phyloP scores from a whole-genome alignment of 2,329 filamentous ascomycete species.

The Penicillium sp. region DNA sequence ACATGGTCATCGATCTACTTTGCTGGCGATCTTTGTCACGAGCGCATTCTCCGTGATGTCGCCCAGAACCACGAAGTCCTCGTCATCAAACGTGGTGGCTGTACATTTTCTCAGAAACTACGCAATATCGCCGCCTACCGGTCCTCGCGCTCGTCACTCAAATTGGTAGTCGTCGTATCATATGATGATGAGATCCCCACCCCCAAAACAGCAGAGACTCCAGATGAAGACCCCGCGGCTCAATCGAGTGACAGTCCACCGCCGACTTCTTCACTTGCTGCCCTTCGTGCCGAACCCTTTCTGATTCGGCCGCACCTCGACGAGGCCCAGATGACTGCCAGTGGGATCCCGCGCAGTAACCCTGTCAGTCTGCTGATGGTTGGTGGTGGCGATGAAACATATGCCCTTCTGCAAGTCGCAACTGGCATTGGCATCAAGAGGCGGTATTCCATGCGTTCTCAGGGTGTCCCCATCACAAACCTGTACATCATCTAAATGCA shows the following conservation, averaged over 20 bases:
- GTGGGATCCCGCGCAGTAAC: constrained; percentile 66
- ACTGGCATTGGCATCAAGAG: constrained; percentile 71
- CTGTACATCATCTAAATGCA: constrained; percentile 60
- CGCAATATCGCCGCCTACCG: constrained; percentile 77
- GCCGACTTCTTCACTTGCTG: constrained; percentile 37
- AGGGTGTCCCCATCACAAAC: constrained; percentile 76
- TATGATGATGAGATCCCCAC: constrained; percentile 50
- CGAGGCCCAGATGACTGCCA: constrained; percentile 66
- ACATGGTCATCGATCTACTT: constrained; percentile 71
- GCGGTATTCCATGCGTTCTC: constrained; percentile 75
- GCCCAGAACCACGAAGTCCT: constrained; percentile 68
- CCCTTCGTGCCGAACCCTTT: constrained; percentile 35
- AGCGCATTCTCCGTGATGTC: constrained; percentile 52
- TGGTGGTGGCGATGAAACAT: constrained; percentile 65
- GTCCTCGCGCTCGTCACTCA: constrained; percentile 60
- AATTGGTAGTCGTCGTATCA: constrained; percentile 77
- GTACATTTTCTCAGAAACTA: constrained; percentile 80
- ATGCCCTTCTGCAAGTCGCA: constrained; percentile 62
- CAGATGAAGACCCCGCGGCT: constrained; percentile 5
- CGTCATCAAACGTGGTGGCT: constrained; percentile 76
- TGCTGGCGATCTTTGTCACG: constrained; percentile 64
- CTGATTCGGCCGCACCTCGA: constrained; percentile 71
- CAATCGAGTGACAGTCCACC: constrained; percentile 13
- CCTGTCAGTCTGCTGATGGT: constrained; percentile 83
- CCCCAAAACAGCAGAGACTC: constrained; percentile 3